phyloP scores from a whole-genome alignment of 192 early-diverging fungal genomes.

The Coemansia interrupta region DNA sequence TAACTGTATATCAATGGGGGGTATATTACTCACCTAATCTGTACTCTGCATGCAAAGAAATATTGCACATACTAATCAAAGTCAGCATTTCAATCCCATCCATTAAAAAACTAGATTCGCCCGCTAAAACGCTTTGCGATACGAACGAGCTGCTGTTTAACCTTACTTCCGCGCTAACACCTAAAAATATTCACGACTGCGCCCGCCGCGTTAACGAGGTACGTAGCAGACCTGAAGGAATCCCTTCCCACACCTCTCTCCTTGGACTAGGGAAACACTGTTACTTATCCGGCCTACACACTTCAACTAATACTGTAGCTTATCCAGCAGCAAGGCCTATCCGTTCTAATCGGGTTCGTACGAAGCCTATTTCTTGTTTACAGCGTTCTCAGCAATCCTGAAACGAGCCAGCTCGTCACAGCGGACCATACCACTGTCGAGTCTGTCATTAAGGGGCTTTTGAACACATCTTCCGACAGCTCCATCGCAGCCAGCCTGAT shows the following conservation, averaged over 20 bases:
- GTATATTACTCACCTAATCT: no score
- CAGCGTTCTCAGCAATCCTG: slow-evolving; percentile 30
- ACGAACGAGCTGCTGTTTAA: slow-evolving; percentile 23
- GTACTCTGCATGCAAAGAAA: no score
- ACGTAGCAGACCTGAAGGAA: slow-evolving; percentile 9
- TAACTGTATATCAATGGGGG: background rate
- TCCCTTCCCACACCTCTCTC: no score
- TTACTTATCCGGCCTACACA: no score
- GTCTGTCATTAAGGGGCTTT: slow-evolving; percentile 35
- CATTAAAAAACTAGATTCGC: no score
- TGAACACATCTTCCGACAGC: slow-evolving; percentile 19
- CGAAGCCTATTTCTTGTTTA: slow-evolving; percentile 43
- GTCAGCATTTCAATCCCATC: background rate
- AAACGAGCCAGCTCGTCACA: slow-evolving; percentile 21
- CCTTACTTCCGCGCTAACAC: slow-evolving; percentile 22
- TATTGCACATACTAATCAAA: no score
- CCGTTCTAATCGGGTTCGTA: slow-evolving; percentile 26
- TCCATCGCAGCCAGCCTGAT: slow-evolving; percentile 17
- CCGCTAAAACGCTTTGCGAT: slow-evolving; percentile 1
- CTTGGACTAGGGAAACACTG: no score
- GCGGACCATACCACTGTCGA: slow-evolving; percentile 28
- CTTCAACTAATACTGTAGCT: slow-evolving; percentile 20
- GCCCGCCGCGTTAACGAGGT: slow-evolving; percentile 29
- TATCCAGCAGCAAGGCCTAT: slow-evolving; percentile 27
- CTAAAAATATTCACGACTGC: slow-evolving; percentile 37